phyloP scores from a whole-genome alignment of 2,329 filamentous ascomycete genomes.

The Hymenoscyphus infarciens region DNA sequence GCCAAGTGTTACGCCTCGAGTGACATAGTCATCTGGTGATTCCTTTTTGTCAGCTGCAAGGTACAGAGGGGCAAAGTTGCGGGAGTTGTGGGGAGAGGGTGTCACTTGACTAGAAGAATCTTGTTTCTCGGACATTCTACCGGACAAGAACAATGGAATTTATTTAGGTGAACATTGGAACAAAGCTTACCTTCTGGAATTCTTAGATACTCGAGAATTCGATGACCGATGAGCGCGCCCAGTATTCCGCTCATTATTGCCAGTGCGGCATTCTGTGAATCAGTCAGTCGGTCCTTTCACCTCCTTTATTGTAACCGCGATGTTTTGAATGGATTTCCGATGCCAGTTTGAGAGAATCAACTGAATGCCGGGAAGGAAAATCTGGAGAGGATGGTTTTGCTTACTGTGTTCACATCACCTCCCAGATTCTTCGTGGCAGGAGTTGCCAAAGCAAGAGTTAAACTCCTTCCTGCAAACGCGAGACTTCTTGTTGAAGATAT shows the following conservation, averaged over 20 bases:
- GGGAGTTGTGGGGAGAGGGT: neutral
- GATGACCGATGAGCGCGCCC: slow-evolving; percentile 52
- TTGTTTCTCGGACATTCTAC: neutral
- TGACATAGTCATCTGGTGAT: slow-evolving; percentile 56
- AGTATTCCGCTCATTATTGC: slow-evolving; percentile 58
- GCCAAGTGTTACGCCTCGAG: slow-evolving; percentile 58
- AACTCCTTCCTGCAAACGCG: slow-evolving; percentile 52
- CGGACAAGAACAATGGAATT: too few species aligned
- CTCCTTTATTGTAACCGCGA: neutral
- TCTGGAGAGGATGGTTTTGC: neutral
- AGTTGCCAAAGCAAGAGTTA: slow-evolving; percentile 58
- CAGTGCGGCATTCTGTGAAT: slow-evolving; percentile 44
- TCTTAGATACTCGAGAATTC: slow-evolving; percentile 46
- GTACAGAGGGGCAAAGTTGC: slow-evolving; percentile 4
- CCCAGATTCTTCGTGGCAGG: slow-evolving; percentile 54
- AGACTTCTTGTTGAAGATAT: slow-evolving; percentile 50
- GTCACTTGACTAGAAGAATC: slow-evolving; percentile 6
- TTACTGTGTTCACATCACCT: slow-evolving; percentile 49
- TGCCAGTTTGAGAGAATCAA: too few species aligned
- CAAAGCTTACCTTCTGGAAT: slow-evolving; percentile 49
- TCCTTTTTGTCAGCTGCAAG: slow-evolving; percentile 18
- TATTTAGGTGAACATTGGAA: too few species aligned
- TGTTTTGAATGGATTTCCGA: too few species aligned
- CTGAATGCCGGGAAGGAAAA: neutral
- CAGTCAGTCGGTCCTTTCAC: neutral